Percentiles rank a stretch among this genome's conserved stretches.
Conservation (phyloP, 805 yeast species). For the Starmera amethionina region DNA sequence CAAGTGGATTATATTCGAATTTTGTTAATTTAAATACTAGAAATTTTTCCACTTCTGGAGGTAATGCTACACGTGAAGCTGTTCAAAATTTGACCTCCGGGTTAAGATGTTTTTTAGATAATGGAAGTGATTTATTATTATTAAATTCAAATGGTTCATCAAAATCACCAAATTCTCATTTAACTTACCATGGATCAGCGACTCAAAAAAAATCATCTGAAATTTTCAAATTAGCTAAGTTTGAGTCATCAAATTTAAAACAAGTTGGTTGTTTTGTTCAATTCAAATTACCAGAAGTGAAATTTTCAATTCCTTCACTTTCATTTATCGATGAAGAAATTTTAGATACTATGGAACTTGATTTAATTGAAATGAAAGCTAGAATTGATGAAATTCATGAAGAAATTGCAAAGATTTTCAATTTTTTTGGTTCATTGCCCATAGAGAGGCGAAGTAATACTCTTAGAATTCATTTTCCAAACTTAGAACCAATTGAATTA, state of each 20-base stretch:
- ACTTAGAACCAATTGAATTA: conserved; percentile 50
- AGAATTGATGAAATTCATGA: conserved; percentile 32
- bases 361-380: conserved; percentile 27
- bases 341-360: conserved; percentile 27
- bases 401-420: conserved; percentile 35
- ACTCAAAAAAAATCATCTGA: conserved; percentile 19
- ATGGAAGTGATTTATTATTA: conserved; percentile 17
- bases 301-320: conserved; percentile 26
- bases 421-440: conserved; percentile 56
- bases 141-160: conserved; percentile 11
- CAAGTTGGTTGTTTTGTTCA: conserved; percentile 45
- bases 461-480: conserved; percentile 60
- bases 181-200: conserved; percentile 15
- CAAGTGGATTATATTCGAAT: conserved; percentile 23
- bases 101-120: conserved; percentile 27
- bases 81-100: conserved; percentile 47
- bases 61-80: conserved; percentile 40
- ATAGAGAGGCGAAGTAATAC: conserved; percentile 34
- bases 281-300: conserved; percentile 36
- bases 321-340: conserved; percentile 35
- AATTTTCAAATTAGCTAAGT: conserved; percentile 24
- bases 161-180: conserved; percentile 10
- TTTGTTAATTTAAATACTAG: conserved; percentile 27
- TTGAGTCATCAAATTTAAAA: conserved; percentile 20
- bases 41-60: conserved; percentile 28